Evolutionary conservation across 441 rosid genomes (phyloP), one percentile per base, ranked within the genome.

Genomic region (Capsella rubella): DNA sequence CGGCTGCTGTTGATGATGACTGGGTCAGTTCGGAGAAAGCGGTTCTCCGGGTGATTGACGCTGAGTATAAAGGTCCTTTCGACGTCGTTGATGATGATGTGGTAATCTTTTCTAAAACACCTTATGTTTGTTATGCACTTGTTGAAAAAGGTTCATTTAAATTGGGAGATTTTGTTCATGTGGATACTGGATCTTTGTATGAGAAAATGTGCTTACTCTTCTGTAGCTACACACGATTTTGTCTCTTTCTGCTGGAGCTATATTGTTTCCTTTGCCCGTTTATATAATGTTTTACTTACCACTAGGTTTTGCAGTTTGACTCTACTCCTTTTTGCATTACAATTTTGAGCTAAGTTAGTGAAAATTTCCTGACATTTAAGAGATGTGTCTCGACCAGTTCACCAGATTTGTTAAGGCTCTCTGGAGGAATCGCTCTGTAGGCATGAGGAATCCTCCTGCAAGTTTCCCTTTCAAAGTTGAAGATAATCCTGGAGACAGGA

Each of bases 401-500:
- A 28, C 21, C 16, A n/a, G 4, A 1, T 46, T 15, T 46, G 3
- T 2, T 4, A 46, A n/a, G 50, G 9, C 2, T 46, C 0, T n/a
- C 9, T 46, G 50, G 50, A 46, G 6, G 1, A 10, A 46, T 46
- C 21, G 50, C 50, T 46, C 21, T 15, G 7, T 6, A 46, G 50
- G 21, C 47, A 13, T 5, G 13, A 40, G 1, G 51, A 47, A 2
- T 2, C 51, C 5, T 47, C 27, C 11, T 47, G 52, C 11, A 39
- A 84, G 82, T 32, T 88, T 93, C 60, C 96, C 93, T 42, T 90
- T 91, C 70, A 70, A 86, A 72, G 80, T 93, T 35, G 90, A 86
- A 69, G 97, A 93, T 15, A 76, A 58, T 45, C 83, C 85, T 5
- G 96, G 97, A n/a, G 76, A 67, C 10, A 85, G 84, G 79, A 89